Evolutionary conservation across 305 asterid species (phyloP).

Genomic region (Rubia occidens): DNA sequence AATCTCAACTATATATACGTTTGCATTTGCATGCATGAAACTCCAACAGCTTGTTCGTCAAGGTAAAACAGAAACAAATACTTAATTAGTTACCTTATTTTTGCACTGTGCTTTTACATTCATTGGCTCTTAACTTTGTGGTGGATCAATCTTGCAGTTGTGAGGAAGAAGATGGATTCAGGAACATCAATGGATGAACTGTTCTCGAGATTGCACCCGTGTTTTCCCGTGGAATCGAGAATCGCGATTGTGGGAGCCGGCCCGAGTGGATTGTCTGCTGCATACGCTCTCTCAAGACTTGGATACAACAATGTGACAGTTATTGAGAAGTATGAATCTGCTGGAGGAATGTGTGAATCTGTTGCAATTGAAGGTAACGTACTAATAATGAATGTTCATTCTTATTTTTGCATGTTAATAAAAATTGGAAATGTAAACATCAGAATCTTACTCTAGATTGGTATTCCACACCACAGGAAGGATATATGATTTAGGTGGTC

Average conservation of each 20-base stretch:
- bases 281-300: constrained; percentile 53
- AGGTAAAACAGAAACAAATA: background rate
- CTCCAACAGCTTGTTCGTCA: background rate
- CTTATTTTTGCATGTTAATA: background rate
- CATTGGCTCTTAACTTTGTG: too few relatives aligned
- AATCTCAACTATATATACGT: background rate
- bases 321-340: constrained; percentile 40
- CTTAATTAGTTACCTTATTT: too few relatives aligned
- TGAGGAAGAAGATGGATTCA: constrained; percentile 6
- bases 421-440: background rate
- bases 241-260: constrained; percentile 47
- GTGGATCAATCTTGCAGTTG: too few relatives aligned
- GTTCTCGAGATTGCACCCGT: constrained; percentile 7
- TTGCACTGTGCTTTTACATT: too few relatives aligned
- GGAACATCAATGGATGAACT: constrained; percentile 3
- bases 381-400: background rate
- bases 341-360: constrained; percentile 75
- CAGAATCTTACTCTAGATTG: background rate
- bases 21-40: constrained; percentile 3
- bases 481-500: constrained; percentile 69
- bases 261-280: constrained; percentile 66
- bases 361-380: constrained; percentile 57
- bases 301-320: constrained; percentile 47
- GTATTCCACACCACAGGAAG: constrained; percentile 27
- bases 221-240: constrained; percentile 7